Evolutionary conservation across 2,329 filamentous ascomycete genomes (phyloP), one percentile per base, ranked within the genome.

Genomic region (Ophiostoma australiae): DNA sequence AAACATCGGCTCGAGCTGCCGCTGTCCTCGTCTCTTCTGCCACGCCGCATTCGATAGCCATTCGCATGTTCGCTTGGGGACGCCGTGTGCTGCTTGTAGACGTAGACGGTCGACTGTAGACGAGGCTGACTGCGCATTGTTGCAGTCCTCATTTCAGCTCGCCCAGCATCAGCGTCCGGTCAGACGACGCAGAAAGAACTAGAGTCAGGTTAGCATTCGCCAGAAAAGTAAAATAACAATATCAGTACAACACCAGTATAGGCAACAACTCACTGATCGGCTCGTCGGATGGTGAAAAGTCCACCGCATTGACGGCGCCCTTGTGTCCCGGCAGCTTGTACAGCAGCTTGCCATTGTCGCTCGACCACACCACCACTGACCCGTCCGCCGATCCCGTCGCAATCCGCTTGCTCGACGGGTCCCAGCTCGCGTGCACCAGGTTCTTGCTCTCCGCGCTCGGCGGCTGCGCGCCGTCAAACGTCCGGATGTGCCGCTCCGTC

Each of bases 241-340:
- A 10, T 7, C 8, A 1, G 1, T 7, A 27, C 33, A 27, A 31
- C 27, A 61, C 15, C 20, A 8, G 69, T 23, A 31, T 20, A 67
- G 1, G 13, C 44, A 35, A 27, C 4, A 27, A 89, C 92, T 89
- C 86, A 97, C 94, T 86, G 73, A 97, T 91, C 37, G 69, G 44
- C 76, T 97, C 93, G 73, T 90, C 88, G 55, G 87, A 87, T 4
- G 94, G 93, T 68, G 92, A 90, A 78, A 99, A 96, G 75, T 96
- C 91, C 70, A 94, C 94, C 79, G 94, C 93, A 78, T 98, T 99
- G 69, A 98, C 95, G 0, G 92, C 92, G 44, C 94, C 95, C 81
- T 93, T 95, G 79, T 99, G 95, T 0, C 95, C 95, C 0, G 95
- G 95, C 69, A 99, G 84, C 81, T 98, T 98, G 81, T 97, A 96